Base-by-base conservation (phyloP, 805 yeast species). In the Schwanniomyces occidentalis region DNA sequence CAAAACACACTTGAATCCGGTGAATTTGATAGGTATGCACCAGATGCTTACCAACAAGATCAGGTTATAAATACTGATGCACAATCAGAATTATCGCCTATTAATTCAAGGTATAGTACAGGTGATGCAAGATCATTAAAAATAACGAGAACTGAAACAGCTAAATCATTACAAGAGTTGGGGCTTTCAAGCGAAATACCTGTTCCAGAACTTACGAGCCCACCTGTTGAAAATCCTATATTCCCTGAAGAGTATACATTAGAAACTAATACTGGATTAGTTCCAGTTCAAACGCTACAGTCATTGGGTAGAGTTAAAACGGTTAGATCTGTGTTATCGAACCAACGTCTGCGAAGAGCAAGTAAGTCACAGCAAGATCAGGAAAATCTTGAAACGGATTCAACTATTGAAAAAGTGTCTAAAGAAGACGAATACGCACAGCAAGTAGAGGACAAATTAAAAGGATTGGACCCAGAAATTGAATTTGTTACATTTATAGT, bases 191-290 rank as follows among this genome's bases (percentile, higher is more conserved):
- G 72, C n/a, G 67, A 63, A 4, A 65, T 76, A 1, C 80, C 85
- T 4, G 52, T 65, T 17, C 73, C 78, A 0, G 86, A 78, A 45
- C 61, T 80, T 24, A 49, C 64, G 48, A 32, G 47, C 18, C 69
- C 71, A 3, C 67, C 68, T 24, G 69, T 75, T 16, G 73, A 70
- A 40, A 73, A 75, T 43, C 85, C 91, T 10, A 82, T 88, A 22
- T 89, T 89, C 71, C 96, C 96, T 6, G 96, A 89, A 67, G 96
- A 89, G 56, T 89, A 86, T 57, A 84, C 89, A 5, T 45, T 89
- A 58, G 96, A 89, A 66, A 89, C 96, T 0, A 73, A 75, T 34
- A 86, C 96, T 5, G 96, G 96, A 44, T 68, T 89, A 35, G 96
- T 89, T 9, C 93, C 91, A 2, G 85, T 82, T 1, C 65, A 78